Base-by-base conservation (phyloP, 2,329 filamentous ascomycete genomes). In the Thelonectria olida region DNA sequence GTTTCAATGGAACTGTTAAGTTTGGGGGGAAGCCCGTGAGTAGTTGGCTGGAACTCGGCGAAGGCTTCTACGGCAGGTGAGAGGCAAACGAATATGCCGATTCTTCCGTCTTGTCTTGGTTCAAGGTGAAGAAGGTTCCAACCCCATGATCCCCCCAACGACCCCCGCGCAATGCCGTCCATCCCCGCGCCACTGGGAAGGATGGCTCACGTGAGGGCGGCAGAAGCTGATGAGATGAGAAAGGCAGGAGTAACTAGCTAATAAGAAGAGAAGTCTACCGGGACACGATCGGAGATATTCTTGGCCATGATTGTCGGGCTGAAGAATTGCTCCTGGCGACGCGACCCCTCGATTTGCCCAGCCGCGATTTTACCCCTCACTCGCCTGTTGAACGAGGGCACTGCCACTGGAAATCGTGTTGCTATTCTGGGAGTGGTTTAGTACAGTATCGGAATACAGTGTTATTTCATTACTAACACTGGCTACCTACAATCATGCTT, bases 121-220 rank as follows among this genome's bases (percentile, higher is more conserved):
- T 45, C 22, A 15, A 19, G 28, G 28, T 31, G 31, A 15, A n/a
- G n/a, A n/a, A n/a, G 22, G 7, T 13, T 7, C 49, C 19, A 42
- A 20, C 36, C 39, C 25, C 48, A 50, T n/a, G n/a, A 23, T 48
- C 41, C 47, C 48, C 51, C 34, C 25, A n/a, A 58, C 57, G 13
- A 15, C 47, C 54, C 53, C 53, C 54, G 58, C 53, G 53, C 36
- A 52, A 53, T 58, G 36, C 54, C 58, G 39, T 57, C 53, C 47
- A 34, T 58, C 53, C 49, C 53, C 51, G 57, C 23, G 42, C 6
- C 12, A 27, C n/a, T n/a, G 42, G 31, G 27, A 3, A 19, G 48
- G 22, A 19, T 13, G 23, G 2, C 15, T 39, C 22, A 19, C 15
- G 8, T 17, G 23, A 41, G 50, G 49, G 44, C 4, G 19, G 42